A percentile compares a stretch with the other conserved stretches of the same genome.
Evolutionary conservation across 1,284 basidiomycete species (phyloP).

Genomic region (Meripilus lineatus): DNA sequence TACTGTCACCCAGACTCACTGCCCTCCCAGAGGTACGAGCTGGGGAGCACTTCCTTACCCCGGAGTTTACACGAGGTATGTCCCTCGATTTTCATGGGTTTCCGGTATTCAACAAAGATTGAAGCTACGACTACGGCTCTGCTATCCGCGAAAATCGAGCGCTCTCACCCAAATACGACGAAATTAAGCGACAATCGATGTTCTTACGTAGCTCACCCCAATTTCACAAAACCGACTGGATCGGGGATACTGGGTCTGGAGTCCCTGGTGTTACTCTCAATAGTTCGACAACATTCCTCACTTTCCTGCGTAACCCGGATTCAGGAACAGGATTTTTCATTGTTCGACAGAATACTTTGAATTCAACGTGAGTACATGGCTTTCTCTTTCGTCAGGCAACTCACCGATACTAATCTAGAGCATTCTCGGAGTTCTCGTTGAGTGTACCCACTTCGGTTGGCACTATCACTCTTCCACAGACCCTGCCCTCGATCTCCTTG

Average conservation of each 20-base stretch:
- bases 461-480: slow-evolving; percentile 47
- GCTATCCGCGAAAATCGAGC: slow-evolving; percentile 64
- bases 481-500: slow-evolving; percentile 48
- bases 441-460: slow-evolving; percentile 49
- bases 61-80: slow-evolving; percentile 47
- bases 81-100: slow-evolving; percentile 12
- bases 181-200: slow-evolving; percentile 69
- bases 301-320: slow-evolving; percentile 64
- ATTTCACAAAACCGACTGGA: slow-evolving; percentile 72
- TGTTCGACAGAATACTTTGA: slow-evolving; percentile 59
- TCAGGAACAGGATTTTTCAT: slow-evolving; percentile 64
- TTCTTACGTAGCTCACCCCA: slow-evolving; percentile 72
- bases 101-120: slow-evolving; percentile 21
- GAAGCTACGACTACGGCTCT: slow-evolving; percentile 60
- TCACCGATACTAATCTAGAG: slow-evolving; percentile 35
- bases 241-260: slow-evolving; percentile 54
- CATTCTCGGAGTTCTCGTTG: slow-evolving; percentile 48
- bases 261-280: slow-evolving; percentile 38
- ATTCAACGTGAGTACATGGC: slow-evolving; percentile 47
- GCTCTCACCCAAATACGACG: slow-evolving; percentile 69
- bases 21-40: slow-evolving; percentile 57
- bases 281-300: slow-evolving; percentile 50
- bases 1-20: neutral
- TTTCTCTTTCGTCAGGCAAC: neutral
- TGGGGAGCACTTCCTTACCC: slow-evolving; percentile 75